Percentiles rank a stretch among this genome's conserved stretches.
Conservation (phyloP, 2,329 filamentous ascomycete species). For the Epichloe elymi region DNA sequence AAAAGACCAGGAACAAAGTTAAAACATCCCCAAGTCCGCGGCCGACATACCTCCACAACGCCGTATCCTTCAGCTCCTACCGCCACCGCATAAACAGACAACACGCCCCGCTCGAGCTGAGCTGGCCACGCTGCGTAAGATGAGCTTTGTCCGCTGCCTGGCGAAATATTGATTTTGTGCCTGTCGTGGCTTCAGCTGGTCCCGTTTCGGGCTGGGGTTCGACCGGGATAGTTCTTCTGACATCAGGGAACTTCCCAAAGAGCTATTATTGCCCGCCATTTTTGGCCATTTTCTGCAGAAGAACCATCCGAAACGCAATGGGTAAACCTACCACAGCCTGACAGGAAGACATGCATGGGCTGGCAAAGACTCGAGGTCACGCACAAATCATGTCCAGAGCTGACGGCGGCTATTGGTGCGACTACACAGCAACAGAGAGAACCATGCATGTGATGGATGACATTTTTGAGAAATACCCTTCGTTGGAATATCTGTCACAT, state of each 20-base stretch:
- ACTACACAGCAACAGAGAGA: slow-evolving; percentile 6
- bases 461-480: slow-evolving; percentile 8
- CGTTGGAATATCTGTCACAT: slow-evolving; percentile 6
- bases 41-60: slow-evolving; percentile 12
- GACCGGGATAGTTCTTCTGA: not conserved
- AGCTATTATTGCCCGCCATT: slow-evolving; percentile 2
- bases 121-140: slow-evolving; percentile 5
- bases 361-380: slow-evolving; percentile 1
- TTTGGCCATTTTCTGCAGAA: slow-evolving; percentile 7
- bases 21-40: slow-evolving; percentile 6
- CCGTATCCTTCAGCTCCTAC: slow-evolving; percentile 3
- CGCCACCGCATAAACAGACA: slow-evolving; percentile 5
- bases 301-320: slow-evolving; percentile 1
- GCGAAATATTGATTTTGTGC: slow-evolving; percentile 9
- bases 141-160: slow-evolving; percentile 10
- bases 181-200: not conserved
- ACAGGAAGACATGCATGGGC: too few relatives aligned
- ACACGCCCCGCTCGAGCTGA: slow-evolving; percentile 9
- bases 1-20: not conserved
- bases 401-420: slow-evolving; percentile 11
- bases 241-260: not conserved
- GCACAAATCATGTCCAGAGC: slow-evolving; percentile 9
- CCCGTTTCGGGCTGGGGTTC: not conserved
- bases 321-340: too few relatives aligned
- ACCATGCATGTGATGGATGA: slow-evolving; percentile 6